Evolutionary conservation across 2,329 filamentous ascomycete species (phyloP), one percentile per base, ranked within the genome.

Genomic region (Tolypocladium album): DNA sequence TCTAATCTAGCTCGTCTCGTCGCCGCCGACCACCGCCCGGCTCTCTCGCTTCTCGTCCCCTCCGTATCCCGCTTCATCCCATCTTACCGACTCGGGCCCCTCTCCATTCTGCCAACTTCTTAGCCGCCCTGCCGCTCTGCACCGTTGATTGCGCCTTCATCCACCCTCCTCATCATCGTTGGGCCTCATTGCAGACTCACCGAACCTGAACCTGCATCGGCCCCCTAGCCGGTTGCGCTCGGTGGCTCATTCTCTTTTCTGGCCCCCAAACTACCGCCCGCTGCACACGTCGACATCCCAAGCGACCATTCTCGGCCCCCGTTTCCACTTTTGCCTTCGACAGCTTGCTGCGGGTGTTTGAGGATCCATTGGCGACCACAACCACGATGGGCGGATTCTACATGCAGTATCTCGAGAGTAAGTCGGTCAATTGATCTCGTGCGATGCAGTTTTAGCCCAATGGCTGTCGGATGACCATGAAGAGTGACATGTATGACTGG

Each of bases 371-470:
- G 67, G 65, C 65, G 61, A 62, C 55, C 60, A 66, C 64, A 63
- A 66, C 60, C 72, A 80, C 67, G 64, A 87, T 87, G 84, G 79
- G 78, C 67, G 84, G 84, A 64, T 87, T 86, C 70, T 87, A 87
- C 70, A 87, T 87, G 80, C 85, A 88, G 69, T 89, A 89, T 72
- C 79, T 89, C 65, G 84, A 88, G 72, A 88, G 87, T 89, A 86
- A 84, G 86, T 88, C 67, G 57, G 50, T 62, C 58, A 65, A 65
- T 59, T 59, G 58, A 62, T 34, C 27, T 45, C 22, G 52, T 40
- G 20, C 50, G 12, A 2, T 45, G 24, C n/a, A 42, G n/a, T 13
- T 12, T 36, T 31, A 7, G 50, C 50, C 50, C 50, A 36, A 53
- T 36, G 50, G 50, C 17, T 20, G 24, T 20, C 15, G 27, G 2